These are phyloP conservation scores for Colletotrichum aenigma DNA, from an alignment of 2,329 filamentous ascomycete genomes.

Conservation along the genomic window DNA sequence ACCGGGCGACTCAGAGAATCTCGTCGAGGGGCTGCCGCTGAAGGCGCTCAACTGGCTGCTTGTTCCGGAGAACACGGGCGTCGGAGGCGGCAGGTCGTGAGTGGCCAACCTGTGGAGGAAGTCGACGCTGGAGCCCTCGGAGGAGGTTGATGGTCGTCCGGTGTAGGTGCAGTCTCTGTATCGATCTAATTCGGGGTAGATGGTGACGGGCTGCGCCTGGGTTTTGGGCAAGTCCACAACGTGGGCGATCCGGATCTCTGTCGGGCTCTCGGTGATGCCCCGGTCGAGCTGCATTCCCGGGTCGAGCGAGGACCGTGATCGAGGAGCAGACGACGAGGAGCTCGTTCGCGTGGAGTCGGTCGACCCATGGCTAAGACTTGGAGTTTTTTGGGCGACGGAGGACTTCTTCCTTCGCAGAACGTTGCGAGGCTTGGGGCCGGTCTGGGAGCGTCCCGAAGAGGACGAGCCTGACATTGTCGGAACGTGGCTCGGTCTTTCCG, in stretches of 20 bases:
- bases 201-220: conserved; percentile 45
- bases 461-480: conserved; percentile 36
- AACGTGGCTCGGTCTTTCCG: conserved; percentile 34
- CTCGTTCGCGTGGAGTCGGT: conserved; percentile 40
- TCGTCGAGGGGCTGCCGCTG: conserved; percentile 75
- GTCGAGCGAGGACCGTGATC: conserved; percentile 40
- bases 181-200: conserved; percentile 66
- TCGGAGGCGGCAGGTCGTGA: conserved; percentile 69
- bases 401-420: conserved; percentile 56
- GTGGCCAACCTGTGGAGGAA: conserved; percentile 63
- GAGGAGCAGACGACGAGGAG: conserved; percentile 48
- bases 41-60: conserved; percentile 62
- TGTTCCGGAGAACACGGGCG: conserved; percentile 64
- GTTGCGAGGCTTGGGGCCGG: conserved; percentile 39
- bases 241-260: conserved; percentile 46
- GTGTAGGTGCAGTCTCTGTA: conserved; percentile 49
- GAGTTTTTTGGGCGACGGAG: conserved; percentile 43
- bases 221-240: conserved; percentile 43
- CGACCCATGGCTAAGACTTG: conserved; percentile 35
- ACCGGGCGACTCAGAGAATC: conserved; percentile 74
- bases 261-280: conserved; percentile 46
- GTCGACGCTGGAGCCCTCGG: conserved; percentile 42
- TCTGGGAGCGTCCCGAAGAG: conserved; percentile 36
- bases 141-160: conserved; percentile 39
- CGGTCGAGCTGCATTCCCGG: conserved; percentile 43